phyloP scores from a whole-genome alignment of 2,329 filamentous ascomycete genomes.

The Amphichorda felina region DNA sequence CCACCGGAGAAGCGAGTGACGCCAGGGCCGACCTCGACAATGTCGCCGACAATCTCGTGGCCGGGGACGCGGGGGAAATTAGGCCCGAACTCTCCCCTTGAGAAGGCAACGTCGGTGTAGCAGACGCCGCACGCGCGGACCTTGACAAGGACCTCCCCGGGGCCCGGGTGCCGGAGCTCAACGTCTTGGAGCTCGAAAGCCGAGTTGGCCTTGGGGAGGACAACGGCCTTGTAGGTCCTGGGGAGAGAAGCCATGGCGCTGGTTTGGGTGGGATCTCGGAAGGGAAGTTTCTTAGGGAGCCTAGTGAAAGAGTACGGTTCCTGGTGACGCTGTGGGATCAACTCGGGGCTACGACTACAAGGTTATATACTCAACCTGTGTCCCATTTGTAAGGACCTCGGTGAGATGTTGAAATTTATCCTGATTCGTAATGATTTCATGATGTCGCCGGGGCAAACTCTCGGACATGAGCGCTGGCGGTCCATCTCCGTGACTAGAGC shows the following conservation, averaged over 20 bases:
- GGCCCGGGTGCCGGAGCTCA: slow-evolving; percentile 40
- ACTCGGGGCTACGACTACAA: too few species aligned
- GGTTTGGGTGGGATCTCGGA: not conserved
- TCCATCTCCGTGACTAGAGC: too few species aligned
- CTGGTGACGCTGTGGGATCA: too few species aligned
- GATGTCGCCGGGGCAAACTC: too few species aligned
- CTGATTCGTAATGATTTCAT: too few species aligned
- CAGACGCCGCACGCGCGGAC: slow-evolving; percentile 63
- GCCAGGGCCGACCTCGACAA: slow-evolving; percentile 36
- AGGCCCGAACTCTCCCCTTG: slow-evolving; percentile 37
- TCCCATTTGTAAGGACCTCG: too few species aligned
- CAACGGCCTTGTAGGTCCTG: slow-evolving; percentile 54
- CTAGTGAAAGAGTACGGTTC: too few species aligned
- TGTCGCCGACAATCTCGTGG: slow-evolving; percentile 54
- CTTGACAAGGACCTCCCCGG: slow-evolving; percentile 55
- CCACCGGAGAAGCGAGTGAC: slow-evolving; percentile 49
- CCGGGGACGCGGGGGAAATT: slow-evolving; percentile 52
- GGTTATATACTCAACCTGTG: too few species aligned
- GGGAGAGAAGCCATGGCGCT: slow-evolving; percentile 32
- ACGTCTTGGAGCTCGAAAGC: slow-evolving; percentile 48
- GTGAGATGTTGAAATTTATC: too few species aligned
- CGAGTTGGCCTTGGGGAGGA: slow-evolving; percentile 39
- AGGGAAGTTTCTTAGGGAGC: too few species aligned
- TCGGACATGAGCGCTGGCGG: too few species aligned
- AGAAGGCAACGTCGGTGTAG: slow-evolving; percentile 43